Conservation (phyloP, 495 filamentous ascomycete species). For the Podospora appendiculata region DNA sequence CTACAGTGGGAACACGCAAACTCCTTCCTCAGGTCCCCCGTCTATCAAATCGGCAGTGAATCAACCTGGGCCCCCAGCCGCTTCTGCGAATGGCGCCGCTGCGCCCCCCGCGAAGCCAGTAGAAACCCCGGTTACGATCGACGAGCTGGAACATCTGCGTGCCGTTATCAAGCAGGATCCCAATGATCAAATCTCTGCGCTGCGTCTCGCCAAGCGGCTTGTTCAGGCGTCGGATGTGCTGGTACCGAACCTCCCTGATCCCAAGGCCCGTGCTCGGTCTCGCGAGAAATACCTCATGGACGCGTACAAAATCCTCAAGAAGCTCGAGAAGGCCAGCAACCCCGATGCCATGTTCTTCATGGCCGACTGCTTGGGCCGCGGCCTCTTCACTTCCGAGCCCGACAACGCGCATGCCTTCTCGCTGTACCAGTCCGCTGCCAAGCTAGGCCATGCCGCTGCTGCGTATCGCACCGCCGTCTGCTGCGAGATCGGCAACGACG, state of each 20-base stretch:
- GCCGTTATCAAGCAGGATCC: constrained; percentile 60
- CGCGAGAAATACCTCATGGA: constrained; percentile 80
- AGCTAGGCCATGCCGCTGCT: constrained; percentile 72
- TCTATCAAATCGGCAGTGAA: no score
- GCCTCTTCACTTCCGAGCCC: constrained; percentile 51
- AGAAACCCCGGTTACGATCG: constrained; percentile 58
- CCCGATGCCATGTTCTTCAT: constrained; percentile 90
- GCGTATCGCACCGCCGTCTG: constrained; percentile 96
- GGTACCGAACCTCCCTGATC: constrained; percentile 64
- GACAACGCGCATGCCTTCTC: constrained; percentile 87
- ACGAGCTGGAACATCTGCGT: constrained; percentile 70
- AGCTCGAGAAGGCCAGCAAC: constrained; percentile 57
- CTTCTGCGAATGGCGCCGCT: background rate
- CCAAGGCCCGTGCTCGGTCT: constrained; percentile 62
- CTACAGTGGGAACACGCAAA: background rate
- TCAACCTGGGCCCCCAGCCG: background rate
- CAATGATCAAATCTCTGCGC: constrained; percentile 58
- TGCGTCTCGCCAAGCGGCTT: constrained; percentile 74
- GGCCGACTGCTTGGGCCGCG: constrained; percentile 82
- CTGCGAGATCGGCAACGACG: constrained; percentile 92
- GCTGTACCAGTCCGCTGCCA: constrained; percentile 90
- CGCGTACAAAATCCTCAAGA: constrained; percentile 84
- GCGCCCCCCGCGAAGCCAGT: constrained; percentile 17
- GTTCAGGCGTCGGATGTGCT: constrained; percentile 78
- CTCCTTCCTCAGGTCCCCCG: background rate